Base-by-base conservation (phyloP, 1,139 yeast species). In the Sugiyamaella xylanicola region DNA sequence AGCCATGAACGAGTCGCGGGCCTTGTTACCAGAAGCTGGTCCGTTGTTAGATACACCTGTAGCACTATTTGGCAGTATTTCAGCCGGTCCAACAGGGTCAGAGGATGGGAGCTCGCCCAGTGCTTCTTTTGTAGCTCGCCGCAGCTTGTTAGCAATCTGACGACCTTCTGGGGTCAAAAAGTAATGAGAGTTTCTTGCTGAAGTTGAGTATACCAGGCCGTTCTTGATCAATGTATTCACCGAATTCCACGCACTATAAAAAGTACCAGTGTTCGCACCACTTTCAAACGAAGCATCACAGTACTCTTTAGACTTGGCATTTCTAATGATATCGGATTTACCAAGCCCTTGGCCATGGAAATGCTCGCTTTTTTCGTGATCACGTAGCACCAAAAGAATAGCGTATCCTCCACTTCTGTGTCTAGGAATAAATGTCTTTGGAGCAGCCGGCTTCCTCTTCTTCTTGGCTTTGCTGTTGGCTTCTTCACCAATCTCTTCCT, bases 391-490 rank as follows among this genome's bases (percentile, higher is more conserved):
- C 19, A 91, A 62, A 39, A 93, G 65, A 4, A 93, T 87, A 0
- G 95, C 97, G 72, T 87, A 93, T 0, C 91, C 95, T 0, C 98
- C 97, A 0, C 96, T 83, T 42, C 95, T 74, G 60, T 83, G 83
- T 46, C 79, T 77, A 0, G 99, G 99, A 0, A 92, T 79, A 68
- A 89, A 93, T 43, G 71, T 74, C 56, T 77, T 74, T 43, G 66
- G 27, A n/a, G 48, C 25, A 29, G 54, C 57, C 19, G 60, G 58
- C 43, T 68, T 57, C 54, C 65, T 68, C 57, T 65, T 67, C 56
- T 68, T 71, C 20, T 37, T 43, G 1, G 58, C 17, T 8, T 44
- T 42, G 4, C 46, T 16, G 16, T 29, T 43, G 15, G 27, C 49
- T 29, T 41, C 29, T 1, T 21, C 43, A 22, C 13, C 40, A 7